Base-by-base conservation (phyloP, 2,329 filamentous ascomycete species). In the Penicillium sp. region DNA sequence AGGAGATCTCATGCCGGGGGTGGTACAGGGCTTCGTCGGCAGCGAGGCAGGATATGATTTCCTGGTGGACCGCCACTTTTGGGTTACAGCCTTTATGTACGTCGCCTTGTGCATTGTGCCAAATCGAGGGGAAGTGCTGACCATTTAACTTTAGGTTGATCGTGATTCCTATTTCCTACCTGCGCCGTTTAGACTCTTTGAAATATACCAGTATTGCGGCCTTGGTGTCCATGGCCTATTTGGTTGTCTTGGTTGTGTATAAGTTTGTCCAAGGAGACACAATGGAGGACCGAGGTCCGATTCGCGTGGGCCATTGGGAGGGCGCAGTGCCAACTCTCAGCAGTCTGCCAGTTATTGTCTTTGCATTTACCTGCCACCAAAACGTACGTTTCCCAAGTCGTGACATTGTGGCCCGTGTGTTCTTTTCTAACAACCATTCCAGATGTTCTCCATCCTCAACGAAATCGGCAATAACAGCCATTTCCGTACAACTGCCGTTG, bases 381-480 rank as follows among this genome's bases (percentile, higher is more conserved):
- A 99, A 99, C 73, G 91, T 94, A 78, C 64, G 85, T 71, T 41
- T 41, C 2, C n/a, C n/a, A 7, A 56, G 19, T 48, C 10, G 1
- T 29, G 27, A 29, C 27, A 13, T 17, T 35, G 15, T 23, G 29
- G 4, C 6, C 7, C 6, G 25, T 12, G 17, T 4, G 2, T 6
- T 35, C 27, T 3, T 7, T 2, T 19, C 52, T 58, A 77, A 63
- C 65, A 55, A 23, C 1, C 31, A 2, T 42, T 8, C 0, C 66
- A 94, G 90, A 99, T 99, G 94, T 99, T 99, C 74, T 96, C 93
- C 12, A 96, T 99, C 64, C 79, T 99, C 45, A 99, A 99, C 69
- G 94, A 99, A 77, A 91, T 99, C 65, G 83, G 86, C 58, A 88
- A 96, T 71, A 91, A 92, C 75, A 90, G 90, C 3, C 91, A 91